phyloP scores from a whole-genome alignment of 495 filamentous ascomycete genomes.

The Neurospora sp. region DNA sequence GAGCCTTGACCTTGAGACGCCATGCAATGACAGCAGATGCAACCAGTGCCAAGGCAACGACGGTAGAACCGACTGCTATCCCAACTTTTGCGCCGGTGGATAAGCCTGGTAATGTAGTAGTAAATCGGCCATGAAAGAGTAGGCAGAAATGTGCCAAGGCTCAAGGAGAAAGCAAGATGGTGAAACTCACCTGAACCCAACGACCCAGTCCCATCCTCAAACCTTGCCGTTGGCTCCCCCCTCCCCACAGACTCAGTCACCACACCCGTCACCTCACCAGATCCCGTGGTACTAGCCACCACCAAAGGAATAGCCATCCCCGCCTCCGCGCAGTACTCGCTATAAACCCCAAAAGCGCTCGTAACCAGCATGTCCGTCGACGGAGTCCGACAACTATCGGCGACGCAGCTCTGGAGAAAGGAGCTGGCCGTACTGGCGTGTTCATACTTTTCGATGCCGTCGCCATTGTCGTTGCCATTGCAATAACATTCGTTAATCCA shows the following conservation, averaged over 20 bases:
- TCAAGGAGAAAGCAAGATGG: neutral
- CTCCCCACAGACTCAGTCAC: neutral
- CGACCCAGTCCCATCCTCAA: neutral
- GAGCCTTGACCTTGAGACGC: neutral
- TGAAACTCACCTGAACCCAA: neutral
- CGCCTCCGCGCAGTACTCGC: conserved; percentile 1
- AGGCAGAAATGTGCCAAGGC: neutral
- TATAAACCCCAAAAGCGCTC: neutral
- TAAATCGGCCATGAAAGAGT: neutral
- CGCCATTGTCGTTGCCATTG: neutral
- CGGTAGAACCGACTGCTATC: neutral
- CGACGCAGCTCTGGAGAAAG: conserved; percentile 4
- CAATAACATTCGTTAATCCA: conserved; percentile 7
- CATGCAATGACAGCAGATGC: neutral
- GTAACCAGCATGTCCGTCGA: neutral
- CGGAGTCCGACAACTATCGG: neutral
- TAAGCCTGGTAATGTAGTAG: neutral
- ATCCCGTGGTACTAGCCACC: neutral
- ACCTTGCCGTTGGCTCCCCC: neutral
- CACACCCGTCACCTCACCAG: neutral
- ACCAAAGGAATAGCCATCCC: neutral
- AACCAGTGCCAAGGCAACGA: neutral
- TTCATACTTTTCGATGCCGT: neutral
- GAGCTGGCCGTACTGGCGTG: neutral
- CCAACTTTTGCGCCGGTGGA: neutral